Conservation (phyloP, 2,329 filamentous ascomycete genomes). For the Diaporthe eres region DNA sequence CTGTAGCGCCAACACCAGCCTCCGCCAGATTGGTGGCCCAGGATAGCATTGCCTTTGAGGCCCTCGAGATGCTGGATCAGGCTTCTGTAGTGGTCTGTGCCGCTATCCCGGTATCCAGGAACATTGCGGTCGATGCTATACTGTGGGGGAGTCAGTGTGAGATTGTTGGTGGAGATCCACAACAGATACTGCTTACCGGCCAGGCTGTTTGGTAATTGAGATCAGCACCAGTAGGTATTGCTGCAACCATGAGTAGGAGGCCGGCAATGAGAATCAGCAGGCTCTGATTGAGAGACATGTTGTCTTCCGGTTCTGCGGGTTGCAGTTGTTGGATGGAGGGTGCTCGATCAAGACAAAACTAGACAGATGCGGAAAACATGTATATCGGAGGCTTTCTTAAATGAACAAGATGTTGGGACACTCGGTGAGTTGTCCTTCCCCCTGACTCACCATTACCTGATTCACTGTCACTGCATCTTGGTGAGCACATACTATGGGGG, state of each 20-base stretch:
- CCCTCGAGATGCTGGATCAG: background rate
- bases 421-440: background rate
- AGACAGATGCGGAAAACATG: no score
- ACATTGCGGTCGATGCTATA: background rate
- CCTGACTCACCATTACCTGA: background rate
- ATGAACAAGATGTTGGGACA: background rate
- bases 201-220: background rate
- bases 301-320: background rate
- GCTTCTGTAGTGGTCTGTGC: background rate
- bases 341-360: background rate
- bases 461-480: background rate
- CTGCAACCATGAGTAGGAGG: background rate
- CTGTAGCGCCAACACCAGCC: conserved; percentile 19
- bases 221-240: no score
- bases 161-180: background rate
- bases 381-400: no score
- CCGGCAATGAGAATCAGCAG: background rate
- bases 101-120: background rate
- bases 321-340: background rate
- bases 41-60: conserved; percentile 6
- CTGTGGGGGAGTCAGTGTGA: background rate
- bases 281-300: background rate
- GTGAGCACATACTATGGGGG: background rate
- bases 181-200: background rate
- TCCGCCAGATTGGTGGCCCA: conserved; percentile 5